Conservation (phyloP, 2,329 filamentous ascomycete genomes). For the Ilyonectria robusta region DNA sequence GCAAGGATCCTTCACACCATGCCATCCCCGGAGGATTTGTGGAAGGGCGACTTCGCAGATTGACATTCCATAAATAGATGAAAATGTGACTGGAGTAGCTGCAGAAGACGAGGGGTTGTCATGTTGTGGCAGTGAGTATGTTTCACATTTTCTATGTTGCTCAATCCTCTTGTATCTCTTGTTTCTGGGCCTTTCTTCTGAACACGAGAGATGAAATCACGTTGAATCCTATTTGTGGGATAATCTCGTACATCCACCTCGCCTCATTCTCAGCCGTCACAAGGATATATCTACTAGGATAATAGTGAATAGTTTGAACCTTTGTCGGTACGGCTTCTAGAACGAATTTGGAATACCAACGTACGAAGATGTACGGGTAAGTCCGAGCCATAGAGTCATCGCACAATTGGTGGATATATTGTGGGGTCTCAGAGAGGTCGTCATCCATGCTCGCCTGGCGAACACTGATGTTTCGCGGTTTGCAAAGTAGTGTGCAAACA, state of each 20-base stretch:
- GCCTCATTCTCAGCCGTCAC: neutral
- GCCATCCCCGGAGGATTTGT: neutral
- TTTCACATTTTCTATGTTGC: neutral
- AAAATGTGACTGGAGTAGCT: neutral
- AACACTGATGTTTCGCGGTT: neutral
- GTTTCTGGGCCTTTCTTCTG: too few species aligned
- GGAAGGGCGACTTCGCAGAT: neutral
- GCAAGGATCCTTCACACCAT: neutral
- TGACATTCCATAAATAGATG: neutral
- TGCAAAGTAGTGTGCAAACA: neutral
- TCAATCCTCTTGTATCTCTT: neutral
- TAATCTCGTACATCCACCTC: neutral
- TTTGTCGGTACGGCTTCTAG: neutral
- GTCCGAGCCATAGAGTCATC: neutral
- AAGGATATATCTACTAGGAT: neutral
- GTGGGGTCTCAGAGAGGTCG: neutral
- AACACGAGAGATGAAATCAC: neutral
- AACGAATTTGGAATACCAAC: neutral
- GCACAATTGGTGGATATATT: conserved; percentile 11
- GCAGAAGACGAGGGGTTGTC: neutral
- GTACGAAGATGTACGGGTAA: neutral
- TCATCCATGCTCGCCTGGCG: neutral
- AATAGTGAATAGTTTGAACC: neutral
- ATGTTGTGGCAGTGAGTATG: neutral
- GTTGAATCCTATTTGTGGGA: neutral